Percentiles rank a stretch among this genome's conserved stretches.
These are phyloP conservation scores for Pichia sp. DNA, from an alignment of 1,139 yeast species.

Conservation along the genomic window DNA sequence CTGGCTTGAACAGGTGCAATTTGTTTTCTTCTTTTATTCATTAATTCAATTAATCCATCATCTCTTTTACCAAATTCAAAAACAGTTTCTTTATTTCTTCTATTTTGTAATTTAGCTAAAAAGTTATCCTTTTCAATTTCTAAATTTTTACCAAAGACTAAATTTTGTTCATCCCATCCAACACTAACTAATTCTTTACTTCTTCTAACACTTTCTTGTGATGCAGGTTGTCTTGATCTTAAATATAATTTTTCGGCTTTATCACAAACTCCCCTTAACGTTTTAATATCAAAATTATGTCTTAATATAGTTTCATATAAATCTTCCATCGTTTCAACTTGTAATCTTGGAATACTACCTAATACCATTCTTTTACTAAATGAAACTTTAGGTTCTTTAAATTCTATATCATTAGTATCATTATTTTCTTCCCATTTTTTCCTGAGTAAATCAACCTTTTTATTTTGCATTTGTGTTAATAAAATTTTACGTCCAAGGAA, in stretches of 20 bases:
- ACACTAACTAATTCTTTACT: constrained; percentile 71
- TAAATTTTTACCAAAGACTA: constrained; percentile 63
- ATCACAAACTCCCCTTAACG: constrained; percentile 61
- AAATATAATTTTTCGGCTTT: constrained; percentile 86
- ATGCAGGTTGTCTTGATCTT: constrained; percentile 82
- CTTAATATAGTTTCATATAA: constrained; percentile 56
- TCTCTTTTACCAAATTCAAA: constrained; percentile 77
- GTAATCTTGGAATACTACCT: constrained; percentile 73
- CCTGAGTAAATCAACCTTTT: constrained; percentile 47
- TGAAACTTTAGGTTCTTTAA: constrained; percentile 48
- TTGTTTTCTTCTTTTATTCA: constrained; percentile 81
- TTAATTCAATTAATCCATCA: constrained; percentile 69
- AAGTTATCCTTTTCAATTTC: constrained; percentile 73
- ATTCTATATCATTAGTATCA: constrained; percentile 29
- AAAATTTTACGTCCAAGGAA: constrained; percentile 80
- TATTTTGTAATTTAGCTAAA: constrained; percentile 60
- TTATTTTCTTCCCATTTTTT: constrained; percentile 37
- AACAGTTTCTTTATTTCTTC: constrained; percentile 79
- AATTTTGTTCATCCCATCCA: constrained; percentile 87
- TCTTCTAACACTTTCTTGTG: constrained; percentile 76
- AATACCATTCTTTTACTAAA: constrained; percentile 74
- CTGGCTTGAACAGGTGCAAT: constrained; percentile 71
- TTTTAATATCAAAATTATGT: constrained; percentile 63
- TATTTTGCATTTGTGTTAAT: constrained; percentile 62
- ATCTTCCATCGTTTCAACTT: constrained; percentile 68